phyloP scores from a whole-genome alignment of 1,284 basidiomycete genomes.

The Chalciporus piperatoides region DNA sequence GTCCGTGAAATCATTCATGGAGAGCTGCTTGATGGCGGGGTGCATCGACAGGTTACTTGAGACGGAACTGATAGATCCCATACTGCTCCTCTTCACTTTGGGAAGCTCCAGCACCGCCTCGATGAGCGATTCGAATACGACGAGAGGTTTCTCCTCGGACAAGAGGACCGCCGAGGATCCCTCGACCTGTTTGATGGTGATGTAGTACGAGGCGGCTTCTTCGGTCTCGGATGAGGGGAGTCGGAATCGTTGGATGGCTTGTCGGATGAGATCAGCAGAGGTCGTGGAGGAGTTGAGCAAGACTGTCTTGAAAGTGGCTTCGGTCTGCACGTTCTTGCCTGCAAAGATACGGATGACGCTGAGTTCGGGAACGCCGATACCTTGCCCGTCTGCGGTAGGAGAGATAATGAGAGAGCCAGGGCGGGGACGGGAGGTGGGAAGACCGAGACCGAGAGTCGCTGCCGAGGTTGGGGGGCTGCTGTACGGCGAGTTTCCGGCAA shows the following conservation, averaged over 20 bases:
- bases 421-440: constrained; percentile 52
- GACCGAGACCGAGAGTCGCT: constrained; percentile 45
- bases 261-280: constrained; percentile 78
- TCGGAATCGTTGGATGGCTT: constrained; percentile 92
- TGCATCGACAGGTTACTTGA: constrained; percentile 89
- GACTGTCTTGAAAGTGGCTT: constrained; percentile 98
- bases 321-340: constrained; percentile 81
- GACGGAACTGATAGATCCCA: constrained; percentile 91
- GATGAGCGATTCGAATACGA: constrained; percentile 82
- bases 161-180: constrained; percentile 73
- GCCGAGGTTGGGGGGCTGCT: constrained; percentile 34
- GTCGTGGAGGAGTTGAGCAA: constrained; percentile 85
- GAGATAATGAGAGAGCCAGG: constrained; percentile 74
- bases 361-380: constrained; percentile 73
- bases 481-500: constrained; percentile 49
- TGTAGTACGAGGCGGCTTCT: constrained; percentile 65
- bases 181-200: constrained; percentile 91
- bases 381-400: constrained; percentile 53
- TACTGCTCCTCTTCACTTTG: constrained; percentile 87
- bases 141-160: constrained; percentile 75
- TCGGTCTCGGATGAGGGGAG: constrained; percentile 62
- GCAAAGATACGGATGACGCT: constrained; percentile 96
- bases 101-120: constrained; percentile 76
- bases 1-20: constrained; percentile 97
- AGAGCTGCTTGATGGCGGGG: constrained; percentile 88